Percentiles rank a stretch among this genome's conserved stretches.
Evolutionary conservation across 2,329 filamentous ascomycete species (phyloP).

Genomic region (Tolypocladium paradoxum): DNA sequence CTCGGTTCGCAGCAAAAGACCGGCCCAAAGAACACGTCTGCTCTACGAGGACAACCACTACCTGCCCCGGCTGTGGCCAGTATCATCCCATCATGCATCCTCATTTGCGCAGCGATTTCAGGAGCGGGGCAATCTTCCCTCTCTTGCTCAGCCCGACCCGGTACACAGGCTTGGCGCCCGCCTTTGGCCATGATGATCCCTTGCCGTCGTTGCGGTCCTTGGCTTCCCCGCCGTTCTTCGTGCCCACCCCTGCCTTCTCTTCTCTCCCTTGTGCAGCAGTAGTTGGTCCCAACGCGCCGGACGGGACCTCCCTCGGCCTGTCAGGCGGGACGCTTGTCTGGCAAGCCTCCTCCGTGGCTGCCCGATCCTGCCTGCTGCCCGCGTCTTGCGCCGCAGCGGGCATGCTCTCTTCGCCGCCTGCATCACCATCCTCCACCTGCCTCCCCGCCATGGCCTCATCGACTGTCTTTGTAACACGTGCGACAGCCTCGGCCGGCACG

Average conservation of each 20-base stretch:
- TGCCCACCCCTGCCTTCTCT: not conserved
- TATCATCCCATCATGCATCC: not conserved
- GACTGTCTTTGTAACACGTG: not conserved
- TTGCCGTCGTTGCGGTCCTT: not conserved
- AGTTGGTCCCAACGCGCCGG: not conserved
- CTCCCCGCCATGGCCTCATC: not conserved
- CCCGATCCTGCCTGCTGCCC: not conserved
- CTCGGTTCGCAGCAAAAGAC: not conserved
- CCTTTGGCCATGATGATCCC: not conserved
- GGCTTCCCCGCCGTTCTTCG: not conserved
- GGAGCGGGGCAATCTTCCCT: constrained; percentile 37
- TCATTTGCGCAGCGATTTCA: constrained; percentile 37
- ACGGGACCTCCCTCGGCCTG: not conserved
- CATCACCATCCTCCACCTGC: not conserved
- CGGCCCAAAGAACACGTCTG: not conserved
- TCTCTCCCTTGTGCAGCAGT: too few species aligned
- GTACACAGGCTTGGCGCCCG: constrained; percentile 23
- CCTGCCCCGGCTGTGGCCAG: not conserved
- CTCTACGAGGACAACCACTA: not conserved
- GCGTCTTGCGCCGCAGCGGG: not conserved
- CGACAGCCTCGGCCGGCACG: not conserved
- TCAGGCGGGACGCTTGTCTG: not conserved
- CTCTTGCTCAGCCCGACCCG: constrained; percentile 41
- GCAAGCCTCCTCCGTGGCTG: not conserved
- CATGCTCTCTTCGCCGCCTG: too few species aligned